Percentiles rank a stretch among this genome's conserved stretches.
Conservation (phyloP, 805 yeast genomes). For the Ogataea angusta region DNA sequence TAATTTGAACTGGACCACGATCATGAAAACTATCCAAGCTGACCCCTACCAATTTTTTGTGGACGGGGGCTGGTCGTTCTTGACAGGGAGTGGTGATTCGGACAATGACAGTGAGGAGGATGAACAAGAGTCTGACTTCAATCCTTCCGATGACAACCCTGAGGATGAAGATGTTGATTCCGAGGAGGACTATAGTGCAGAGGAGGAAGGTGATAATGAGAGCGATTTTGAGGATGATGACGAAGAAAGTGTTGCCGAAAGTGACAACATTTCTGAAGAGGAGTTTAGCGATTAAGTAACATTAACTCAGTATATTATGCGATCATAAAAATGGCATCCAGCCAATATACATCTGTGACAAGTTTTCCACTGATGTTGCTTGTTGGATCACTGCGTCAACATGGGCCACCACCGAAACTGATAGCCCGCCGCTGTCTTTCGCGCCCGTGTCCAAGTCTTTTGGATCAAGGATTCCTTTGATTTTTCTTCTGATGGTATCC, state of each 20-base stretch:
- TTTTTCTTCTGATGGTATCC: constrained; percentile 68
- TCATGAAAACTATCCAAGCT: constrained; percentile 88
- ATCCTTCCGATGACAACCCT: constrained; percentile 59
- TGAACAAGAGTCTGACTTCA: constrained; percentile 64
- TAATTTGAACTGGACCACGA: constrained; percentile 91
- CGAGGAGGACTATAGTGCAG: constrained; percentile 30
- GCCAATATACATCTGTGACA: constrained; percentile 89
- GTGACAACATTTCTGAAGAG: constrained; percentile 30
- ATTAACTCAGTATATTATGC: constrained; percentile 4
- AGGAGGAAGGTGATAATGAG: constrained; percentile 21
- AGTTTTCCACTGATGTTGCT: constrained; percentile 66
- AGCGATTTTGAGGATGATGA: constrained; percentile 26
- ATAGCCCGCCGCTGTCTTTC: constrained; percentile 52
- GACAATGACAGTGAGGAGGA: constrained; percentile 67
- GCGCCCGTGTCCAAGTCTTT: constrained; percentile 44
- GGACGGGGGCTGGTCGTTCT: constrained; percentile 96
- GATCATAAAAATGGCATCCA: constrained; percentile 74
- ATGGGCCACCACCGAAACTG: constrained; percentile 89
- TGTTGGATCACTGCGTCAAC: constrained; percentile 85
- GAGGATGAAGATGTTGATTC: constrained; percentile 47
- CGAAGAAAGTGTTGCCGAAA: constrained; percentile 25
- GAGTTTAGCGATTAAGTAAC: constrained; percentile 29
- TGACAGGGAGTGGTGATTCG: constrained; percentile 82
- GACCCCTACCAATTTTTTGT: constrained; percentile 93
- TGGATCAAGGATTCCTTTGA: constrained; percentile 76